These are phyloP conservation scores for Irpex sp. DNA, from an alignment of 1,284 basidiomycete genomes.

Conservation along the genomic window DNA sequence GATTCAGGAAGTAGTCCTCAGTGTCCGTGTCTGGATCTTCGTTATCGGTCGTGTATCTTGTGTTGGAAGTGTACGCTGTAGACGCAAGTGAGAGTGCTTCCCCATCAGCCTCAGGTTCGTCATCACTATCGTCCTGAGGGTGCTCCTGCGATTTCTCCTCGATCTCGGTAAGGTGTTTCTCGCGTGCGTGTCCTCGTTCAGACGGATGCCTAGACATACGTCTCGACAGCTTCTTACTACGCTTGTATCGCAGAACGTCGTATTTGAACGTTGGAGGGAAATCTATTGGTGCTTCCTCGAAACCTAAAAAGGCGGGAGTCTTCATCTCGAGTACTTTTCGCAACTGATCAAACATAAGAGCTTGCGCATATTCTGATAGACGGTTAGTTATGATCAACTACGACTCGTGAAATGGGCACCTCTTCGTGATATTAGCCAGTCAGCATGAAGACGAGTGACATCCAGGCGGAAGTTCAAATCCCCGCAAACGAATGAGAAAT, in stretches of 20 bases:
- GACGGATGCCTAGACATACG: slow-evolving; percentile 12
- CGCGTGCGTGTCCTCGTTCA: slow-evolving; percentile 28
- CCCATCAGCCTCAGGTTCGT: slow-evolving; percentile 36
- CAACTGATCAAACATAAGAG: slow-evolving; percentile 80
- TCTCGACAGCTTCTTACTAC: slow-evolving; percentile 30
- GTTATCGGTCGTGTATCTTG: slow-evolving; percentile 38
- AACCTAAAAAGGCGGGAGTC: slow-evolving; percentile 57
- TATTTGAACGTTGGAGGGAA: slow-evolving; percentile 88
- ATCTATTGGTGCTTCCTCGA: slow-evolving; percentile 64
- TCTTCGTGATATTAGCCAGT: slow-evolving; percentile 48
- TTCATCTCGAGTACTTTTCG: slow-evolving; percentile 63
- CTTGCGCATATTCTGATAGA: slow-evolving; percentile 60
- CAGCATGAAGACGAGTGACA: slow-evolving; percentile 70
- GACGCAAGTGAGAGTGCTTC: slow-evolving; percentile 53
- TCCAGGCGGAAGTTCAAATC: slow-evolving; percentile 80
- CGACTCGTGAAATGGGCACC: slow-evolving; percentile 16
- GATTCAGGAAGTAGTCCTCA: slow-evolving; percentile 33
- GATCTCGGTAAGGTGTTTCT: slow-evolving; percentile 33
- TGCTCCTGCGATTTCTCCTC: slow-evolving; percentile 35
- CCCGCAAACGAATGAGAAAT: slow-evolving; percentile 79
- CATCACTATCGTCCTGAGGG: slow-evolving; percentile 27
- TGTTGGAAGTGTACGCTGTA: slow-evolving; percentile 49
- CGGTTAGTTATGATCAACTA: background rate
- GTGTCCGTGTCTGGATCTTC: slow-evolving; percentile 39
- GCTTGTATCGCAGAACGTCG: slow-evolving; percentile 62